Evolutionary conservation across 257 asterid genomes (phyloP).

Genomic region (Parsonsia alboflavescens): DNA sequence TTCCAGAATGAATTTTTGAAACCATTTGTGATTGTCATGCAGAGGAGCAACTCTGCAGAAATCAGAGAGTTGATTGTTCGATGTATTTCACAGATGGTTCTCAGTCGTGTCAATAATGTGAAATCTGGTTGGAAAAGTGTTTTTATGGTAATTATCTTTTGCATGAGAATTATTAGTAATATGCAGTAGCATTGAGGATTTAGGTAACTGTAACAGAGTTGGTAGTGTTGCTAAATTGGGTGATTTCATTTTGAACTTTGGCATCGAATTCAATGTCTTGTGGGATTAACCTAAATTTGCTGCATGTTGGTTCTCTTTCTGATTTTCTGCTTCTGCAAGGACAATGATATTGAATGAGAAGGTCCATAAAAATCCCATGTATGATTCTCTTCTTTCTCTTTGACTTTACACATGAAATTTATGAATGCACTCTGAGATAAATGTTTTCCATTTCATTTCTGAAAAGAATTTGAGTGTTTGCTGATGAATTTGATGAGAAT

Average conservation of each 20-base stretch:
- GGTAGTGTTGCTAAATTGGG: not conserved
- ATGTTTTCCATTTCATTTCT: not conserved
- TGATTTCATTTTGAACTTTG: not conserved
- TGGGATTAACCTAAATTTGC: not conserved
- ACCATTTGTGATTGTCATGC: slow-evolving; percentile 94
- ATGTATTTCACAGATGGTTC: slow-evolving; percentile 97
- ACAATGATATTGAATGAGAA: not conserved
- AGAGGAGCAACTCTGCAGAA: slow-evolving; percentile 82
- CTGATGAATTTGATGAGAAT: not conserved
- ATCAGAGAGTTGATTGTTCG: slow-evolving; percentile 95
- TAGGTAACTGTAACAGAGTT: not conserved
- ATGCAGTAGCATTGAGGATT: not conserved
- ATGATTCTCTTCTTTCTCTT: not conserved
- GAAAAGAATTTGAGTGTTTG: not conserved
- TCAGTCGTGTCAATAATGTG: slow-evolving; percentile 88
- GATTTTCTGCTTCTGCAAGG: not conserved
- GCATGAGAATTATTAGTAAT: not conserved
- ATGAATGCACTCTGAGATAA: not conserved
- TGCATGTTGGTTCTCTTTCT: no score
- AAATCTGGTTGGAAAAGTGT: slow-evolving; percentile 99
- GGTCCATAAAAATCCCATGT: not conserved
- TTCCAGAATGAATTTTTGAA: slow-evolving; percentile 95
- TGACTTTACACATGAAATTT: not conserved
- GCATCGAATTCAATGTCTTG: not conserved
- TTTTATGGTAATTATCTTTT: slow-evolving; percentile 61